Conservation (phyloP, 257 asterid genomes). For the Penstemon barbatus region DNA sequence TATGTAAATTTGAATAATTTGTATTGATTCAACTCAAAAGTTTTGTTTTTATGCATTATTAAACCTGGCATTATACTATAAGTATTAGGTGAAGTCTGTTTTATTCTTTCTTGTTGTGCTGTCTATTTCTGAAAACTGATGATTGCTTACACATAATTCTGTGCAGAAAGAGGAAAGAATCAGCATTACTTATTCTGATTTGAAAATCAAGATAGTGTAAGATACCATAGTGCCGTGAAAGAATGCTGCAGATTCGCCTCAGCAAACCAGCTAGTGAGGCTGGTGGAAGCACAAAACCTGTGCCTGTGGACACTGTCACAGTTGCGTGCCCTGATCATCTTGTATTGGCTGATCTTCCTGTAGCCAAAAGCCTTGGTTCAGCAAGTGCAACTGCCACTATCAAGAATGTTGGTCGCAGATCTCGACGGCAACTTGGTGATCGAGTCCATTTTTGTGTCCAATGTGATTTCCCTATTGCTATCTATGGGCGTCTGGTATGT, state of each 20-base stretch:
- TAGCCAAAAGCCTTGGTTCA: constrained; percentile 84
- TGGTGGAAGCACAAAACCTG: constrained; percentile 61
- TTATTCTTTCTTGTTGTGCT: background rate
- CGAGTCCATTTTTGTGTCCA: constrained; percentile 91
- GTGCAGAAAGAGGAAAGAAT: constrained; percentile 25
- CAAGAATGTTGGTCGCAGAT: constrained; percentile 84
- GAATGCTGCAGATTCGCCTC: constrained; percentile 95
- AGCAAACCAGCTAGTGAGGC: constrained; percentile 82
- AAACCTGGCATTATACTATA: background rate
- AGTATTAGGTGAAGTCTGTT: background rate
- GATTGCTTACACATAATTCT: background rate
- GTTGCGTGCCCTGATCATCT: constrained; percentile 99
- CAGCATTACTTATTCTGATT: constrained; percentile 7
- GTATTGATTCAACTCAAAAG: background rate
- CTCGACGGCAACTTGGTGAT: constrained; percentile 94
- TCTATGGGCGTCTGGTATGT: constrained; percentile 92
- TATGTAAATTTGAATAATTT: background rate
- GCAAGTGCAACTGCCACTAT: constrained; percentile 49
- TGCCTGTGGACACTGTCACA: constrained; percentile 62
- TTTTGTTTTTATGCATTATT: background rate
- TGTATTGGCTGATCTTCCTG: constrained; percentile 91
- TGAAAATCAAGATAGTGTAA: background rate
- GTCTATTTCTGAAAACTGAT: constrained; percentile 17
- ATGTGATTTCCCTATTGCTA: constrained; percentile 88
- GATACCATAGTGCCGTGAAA: constrained; percentile 9